phyloP scores from a whole-genome alignment of 176 grass and related monocot genomes.

The Melocanna baccifera region DNA sequence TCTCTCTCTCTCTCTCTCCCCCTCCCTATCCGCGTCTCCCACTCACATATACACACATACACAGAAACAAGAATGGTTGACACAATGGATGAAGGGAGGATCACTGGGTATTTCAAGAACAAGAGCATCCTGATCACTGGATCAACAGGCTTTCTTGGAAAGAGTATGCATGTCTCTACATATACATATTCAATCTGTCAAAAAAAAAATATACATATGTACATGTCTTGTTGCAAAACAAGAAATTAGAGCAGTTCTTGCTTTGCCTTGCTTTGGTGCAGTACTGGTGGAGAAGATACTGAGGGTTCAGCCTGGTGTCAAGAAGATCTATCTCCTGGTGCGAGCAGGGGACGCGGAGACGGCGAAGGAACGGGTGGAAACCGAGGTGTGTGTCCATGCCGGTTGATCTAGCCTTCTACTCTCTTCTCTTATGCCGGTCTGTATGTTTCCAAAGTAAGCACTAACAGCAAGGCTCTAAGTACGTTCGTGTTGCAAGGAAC shows the following conservation, averaged over 20 bases:
- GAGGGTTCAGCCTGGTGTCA: conserved; percentile 77
- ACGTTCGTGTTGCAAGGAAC: background rate
- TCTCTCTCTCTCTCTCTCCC: background rate
- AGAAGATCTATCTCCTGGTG: conserved; percentile 78
- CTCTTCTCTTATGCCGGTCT: background rate
- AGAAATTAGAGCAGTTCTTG: background rate
- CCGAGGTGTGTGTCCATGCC: conserved; percentile 46
- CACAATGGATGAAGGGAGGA: conserved; percentile 52
- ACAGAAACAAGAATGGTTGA: background rate
- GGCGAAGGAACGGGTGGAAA: conserved; percentile 56
- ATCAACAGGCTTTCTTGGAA: conserved; percentile 82
- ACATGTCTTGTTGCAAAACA: background rate
- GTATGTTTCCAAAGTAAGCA: background rate
- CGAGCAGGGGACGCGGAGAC: conserved; percentile 43
- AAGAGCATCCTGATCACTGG: conserved; percentile 83
- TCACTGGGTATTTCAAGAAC: conserved; percentile 64
- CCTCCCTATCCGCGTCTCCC: background rate
- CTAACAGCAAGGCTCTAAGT: background rate
- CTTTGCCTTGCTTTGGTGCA: conserved; percentile 11
- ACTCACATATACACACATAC: background rate
- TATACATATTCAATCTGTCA: background rate
- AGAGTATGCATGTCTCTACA: conserved; percentile 45
- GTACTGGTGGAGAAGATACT: conserved; percentile 94
- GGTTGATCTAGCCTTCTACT: background rate
- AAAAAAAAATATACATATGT: background rate